These are phyloP conservation scores for Trichosporon sp. DNA, from an alignment of 1,284 basidiomycete genomes.

Conservation along the genomic window DNA sequence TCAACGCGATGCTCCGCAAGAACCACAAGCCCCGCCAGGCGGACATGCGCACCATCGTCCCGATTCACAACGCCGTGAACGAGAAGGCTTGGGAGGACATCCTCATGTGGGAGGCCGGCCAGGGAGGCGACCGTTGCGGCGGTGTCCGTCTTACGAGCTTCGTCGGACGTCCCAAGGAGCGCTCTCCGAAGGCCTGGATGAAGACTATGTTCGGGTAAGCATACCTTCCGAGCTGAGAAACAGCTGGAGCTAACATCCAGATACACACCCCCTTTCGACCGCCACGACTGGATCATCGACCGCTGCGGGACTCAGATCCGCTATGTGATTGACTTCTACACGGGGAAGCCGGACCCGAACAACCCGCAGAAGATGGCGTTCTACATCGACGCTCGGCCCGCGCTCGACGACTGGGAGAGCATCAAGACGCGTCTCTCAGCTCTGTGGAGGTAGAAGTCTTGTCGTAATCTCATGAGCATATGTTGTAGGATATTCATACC, in stretches of 20 bases:
- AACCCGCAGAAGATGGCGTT: slow-evolving; percentile 57
- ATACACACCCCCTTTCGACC: slow-evolving; percentile 89
- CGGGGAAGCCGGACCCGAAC: slow-evolving; percentile 60
- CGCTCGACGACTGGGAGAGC: slow-evolving; percentile 85
- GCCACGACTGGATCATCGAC: slow-evolving; percentile 96
- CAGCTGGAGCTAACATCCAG: slow-evolving; percentile 50
- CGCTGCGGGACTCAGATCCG: slow-evolving; percentile 81
- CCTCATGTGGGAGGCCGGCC: slow-evolving; percentile 78
- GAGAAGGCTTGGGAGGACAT: slow-evolving; percentile 92
- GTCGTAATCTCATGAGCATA: neutral
- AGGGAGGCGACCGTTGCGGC: slow-evolving; percentile 74
- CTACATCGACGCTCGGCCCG: slow-evolving; percentile 90
- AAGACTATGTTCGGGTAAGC: slow-evolving; percentile 82
- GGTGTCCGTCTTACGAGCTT: slow-evolving; percentile 55
- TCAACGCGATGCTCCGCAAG: slow-evolving; percentile 89
- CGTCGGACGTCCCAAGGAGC: slow-evolving; percentile 51
- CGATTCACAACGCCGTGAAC: slow-evolving; percentile 99
- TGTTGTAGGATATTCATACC: slow-evolving; percentile 4
- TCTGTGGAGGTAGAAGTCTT: slow-evolving; percentile 23
- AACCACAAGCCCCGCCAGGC: slow-evolving; percentile 68
- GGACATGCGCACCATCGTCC: slow-evolving; percentile 94
- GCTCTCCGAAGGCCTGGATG: slow-evolving; percentile 74
- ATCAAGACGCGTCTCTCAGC: slow-evolving; percentile 61
- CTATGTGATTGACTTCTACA: slow-evolving; percentile 99
- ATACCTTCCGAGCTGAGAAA: neutral